Percentiles rank a stretch among this genome's conserved stretches.
These are phyloP conservation scores for Solanum lycopersicoides DNA, from an alignment of 257 asterid species.

Conservation along the genomic window DNA sequence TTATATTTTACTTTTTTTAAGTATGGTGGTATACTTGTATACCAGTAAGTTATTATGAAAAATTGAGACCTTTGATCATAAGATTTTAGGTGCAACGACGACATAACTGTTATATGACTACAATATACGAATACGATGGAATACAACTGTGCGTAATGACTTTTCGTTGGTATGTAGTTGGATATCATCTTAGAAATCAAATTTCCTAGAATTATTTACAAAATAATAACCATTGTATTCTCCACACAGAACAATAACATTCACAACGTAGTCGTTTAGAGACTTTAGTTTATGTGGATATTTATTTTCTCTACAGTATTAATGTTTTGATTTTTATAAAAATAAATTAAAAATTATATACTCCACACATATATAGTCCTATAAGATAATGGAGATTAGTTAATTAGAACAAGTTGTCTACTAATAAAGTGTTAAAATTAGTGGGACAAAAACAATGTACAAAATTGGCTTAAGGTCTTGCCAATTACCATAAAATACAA, in stretches of 20 bases:
- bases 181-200: background rate
- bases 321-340: too few species aligned
- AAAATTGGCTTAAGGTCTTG: background rate
- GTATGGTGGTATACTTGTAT: too few species aligned
- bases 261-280: too few species aligned
- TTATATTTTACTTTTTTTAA: background rate
- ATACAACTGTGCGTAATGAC: background rate
- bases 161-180: background rate
- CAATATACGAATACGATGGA: background rate
- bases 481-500: background rate
- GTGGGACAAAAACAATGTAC: background rate
- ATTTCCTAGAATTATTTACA: background rate
- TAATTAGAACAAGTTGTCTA: background rate
- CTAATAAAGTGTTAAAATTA: background rate
- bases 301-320: too few species aligned
- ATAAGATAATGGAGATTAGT: background rate
- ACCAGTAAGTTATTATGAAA: too few species aligned
- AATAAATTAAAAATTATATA: background rate
- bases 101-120: background rate
- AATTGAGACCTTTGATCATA: background rate
- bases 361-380: background rate
- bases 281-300: too few species aligned
- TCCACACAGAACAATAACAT: background rate
- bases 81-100: accelerated
- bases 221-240: background rate